These are phyloP conservation scores for Vigna trinervia DNA, from an alignment of 306 rosid genomes.

Conservation along the genomic window DNA sequence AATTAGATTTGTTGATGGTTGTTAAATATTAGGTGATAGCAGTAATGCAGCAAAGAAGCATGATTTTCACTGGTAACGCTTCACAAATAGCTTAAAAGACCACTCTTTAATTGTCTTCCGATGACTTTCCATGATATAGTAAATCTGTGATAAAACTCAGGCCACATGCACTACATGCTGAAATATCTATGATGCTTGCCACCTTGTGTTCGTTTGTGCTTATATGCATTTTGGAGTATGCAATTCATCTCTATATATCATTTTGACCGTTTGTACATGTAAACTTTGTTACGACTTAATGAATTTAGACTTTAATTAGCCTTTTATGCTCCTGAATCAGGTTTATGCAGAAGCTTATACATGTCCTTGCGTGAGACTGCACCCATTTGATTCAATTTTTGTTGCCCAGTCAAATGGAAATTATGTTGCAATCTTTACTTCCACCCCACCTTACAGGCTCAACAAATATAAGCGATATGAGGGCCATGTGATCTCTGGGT, in stretches of 20 bases:
- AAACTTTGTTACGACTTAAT: slow-evolving; percentile 17
- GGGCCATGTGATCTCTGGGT: slow-evolving; percentile 82
- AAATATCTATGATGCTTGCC: slow-evolving; percentile 10
- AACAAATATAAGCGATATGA: slow-evolving; percentile 85
- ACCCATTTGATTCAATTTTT: slow-evolving; percentile 74
- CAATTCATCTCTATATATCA: slow-evolving; percentile 1
- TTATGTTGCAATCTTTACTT: slow-evolving; percentile 76
- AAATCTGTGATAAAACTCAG: neutral
- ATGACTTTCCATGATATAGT: neutral
- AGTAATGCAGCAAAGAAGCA: neutral
- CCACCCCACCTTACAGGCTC: slow-evolving; percentile 81
- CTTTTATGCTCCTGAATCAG: slow-evolving; percentile 55
- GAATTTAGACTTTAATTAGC: slow-evolving; percentile 36
- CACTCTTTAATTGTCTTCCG: slow-evolving; percentile 6
- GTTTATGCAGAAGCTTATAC: slow-evolving; percentile 94
- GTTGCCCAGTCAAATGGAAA: slow-evolving; percentile 91
- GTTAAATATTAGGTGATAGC: neutral
- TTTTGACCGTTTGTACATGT: neutral
- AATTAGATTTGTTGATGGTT: neutral
- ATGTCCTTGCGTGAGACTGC: slow-evolving; percentile 81
- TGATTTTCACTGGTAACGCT: neutral
- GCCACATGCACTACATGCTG: neutral
- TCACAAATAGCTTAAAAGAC: slow-evolving; percentile 10
- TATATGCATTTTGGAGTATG: slow-evolving; percentile 20
- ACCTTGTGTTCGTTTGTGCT: neutral